Conservation (phyloP, 2,329 filamentous ascomycete species). For the Spiromastix sp. region DNA sequence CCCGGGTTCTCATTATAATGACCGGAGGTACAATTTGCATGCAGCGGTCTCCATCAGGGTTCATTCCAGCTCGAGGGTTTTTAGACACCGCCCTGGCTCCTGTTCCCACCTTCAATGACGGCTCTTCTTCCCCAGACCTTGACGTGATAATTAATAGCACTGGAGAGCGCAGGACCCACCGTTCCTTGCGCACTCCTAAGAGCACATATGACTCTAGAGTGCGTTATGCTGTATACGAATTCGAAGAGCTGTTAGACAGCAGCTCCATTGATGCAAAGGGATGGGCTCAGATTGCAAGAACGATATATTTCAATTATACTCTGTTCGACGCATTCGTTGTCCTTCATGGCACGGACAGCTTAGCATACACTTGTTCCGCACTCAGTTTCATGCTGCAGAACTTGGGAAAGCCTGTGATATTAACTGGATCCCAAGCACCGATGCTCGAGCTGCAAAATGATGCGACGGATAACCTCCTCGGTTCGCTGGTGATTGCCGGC, state of each 20-base stretch:
- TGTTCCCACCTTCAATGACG: conserved; percentile 77
- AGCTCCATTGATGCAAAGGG: conserved; percentile 79
- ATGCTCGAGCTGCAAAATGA: conserved; percentile 89
- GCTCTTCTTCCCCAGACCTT: conserved; percentile 46
- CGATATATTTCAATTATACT: conserved; percentile 76
- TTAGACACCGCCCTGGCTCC: conserved; percentile 72
- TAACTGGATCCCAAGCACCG: conserved; percentile 73
- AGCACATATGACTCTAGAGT: conserved; percentile 73
- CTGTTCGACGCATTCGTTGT: conserved; percentile 86
- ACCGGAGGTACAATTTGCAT: conserved; percentile 80
- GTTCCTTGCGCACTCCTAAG: conserved; percentile 66
- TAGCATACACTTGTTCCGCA: conserved; percentile 81
- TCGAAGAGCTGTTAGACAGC: conserved; percentile 74
- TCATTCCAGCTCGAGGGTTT: conserved; percentile 72
- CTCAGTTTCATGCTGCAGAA: conserved; percentile 90
- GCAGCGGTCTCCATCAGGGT: conserved; percentile 67
- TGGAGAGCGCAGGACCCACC: conserved; percentile 42
- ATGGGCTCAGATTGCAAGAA: conserved; percentile 73
- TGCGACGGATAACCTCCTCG: conserved; percentile 80
- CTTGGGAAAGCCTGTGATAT: conserved; percentile 79
- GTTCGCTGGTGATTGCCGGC: conserved; percentile 78
- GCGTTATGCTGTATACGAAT: conserved; percentile 76
- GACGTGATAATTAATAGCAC: conserved; percentile 44
- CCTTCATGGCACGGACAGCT: conserved; percentile 80
- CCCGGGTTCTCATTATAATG: conserved; percentile 78